Percentiles rank a stretch among this genome's conserved stretches.
phyloP scores from a whole-genome alignment of 495 filamentous ascomycete genomes.

The Filosporella fistucella region DNA sequence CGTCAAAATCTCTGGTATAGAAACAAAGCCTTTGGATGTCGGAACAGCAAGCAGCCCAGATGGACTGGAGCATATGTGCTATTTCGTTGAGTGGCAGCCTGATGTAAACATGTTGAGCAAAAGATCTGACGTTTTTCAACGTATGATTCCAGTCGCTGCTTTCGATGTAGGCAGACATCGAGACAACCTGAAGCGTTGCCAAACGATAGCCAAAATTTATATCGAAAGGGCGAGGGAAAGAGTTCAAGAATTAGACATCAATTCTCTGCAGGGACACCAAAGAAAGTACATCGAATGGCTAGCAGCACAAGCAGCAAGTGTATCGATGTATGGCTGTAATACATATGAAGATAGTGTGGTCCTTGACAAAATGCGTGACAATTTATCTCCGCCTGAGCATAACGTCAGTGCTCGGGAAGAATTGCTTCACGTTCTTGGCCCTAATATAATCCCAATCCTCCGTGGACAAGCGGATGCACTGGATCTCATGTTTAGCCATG shows the following conservation, averaged over 20 bases:
- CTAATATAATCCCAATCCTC: neutral
- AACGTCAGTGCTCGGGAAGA: neutral
- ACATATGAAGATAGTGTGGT: neutral
- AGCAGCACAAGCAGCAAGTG: neutral
- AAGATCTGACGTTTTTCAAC: constrained; percentile 6
- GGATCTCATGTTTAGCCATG: neutral
- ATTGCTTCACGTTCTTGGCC: neutral
- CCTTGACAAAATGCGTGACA: neutral
- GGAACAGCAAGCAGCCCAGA: neutral
- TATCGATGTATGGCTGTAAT: neutral
- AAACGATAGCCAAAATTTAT: neutral
- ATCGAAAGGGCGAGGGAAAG: neutral
- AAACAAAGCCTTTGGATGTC: neutral
- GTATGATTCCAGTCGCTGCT: constrained; percentile 24
- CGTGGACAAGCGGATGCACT: neutral
- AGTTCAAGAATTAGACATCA: neutral
- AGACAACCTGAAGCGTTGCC: neutral
- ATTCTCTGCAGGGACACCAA: neutral
- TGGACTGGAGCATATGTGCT: neutral
- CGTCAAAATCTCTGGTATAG: neutral
- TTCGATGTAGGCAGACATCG: neutral
- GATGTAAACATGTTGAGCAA: neutral
- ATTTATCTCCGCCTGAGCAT: neutral
- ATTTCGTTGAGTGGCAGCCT: neutral
- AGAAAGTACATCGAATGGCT: neutral